Evolutionary conservation across 2,329 filamentous ascomycete genomes (phyloP).

Genomic region (Allantophomopsis lycopodina): DNA sequence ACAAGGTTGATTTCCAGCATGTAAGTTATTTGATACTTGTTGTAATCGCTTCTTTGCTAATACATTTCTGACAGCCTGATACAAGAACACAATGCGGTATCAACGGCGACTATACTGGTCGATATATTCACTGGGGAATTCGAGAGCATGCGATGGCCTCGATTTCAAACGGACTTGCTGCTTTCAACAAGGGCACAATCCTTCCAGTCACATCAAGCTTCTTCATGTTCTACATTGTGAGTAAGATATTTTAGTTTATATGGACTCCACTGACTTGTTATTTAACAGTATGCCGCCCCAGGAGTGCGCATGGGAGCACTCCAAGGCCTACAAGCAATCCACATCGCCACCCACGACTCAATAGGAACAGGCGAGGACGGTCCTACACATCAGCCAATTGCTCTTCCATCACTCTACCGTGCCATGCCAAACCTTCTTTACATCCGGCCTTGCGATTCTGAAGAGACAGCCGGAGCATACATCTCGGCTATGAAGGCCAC

Average conservation of each 20-base stretch:
- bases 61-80: conserved; percentile 15
- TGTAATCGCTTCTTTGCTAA: too few relatives aligned
- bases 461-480: conserved; percentile 43
- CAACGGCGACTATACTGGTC: conserved; percentile 37
- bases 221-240: conserved; percentile 45
- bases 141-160: conserved; percentile 48
- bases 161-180: conserved; percentile 44
- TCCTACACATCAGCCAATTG: conserved; percentile 49
- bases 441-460: conserved; percentile 42
- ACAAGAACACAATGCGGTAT: conserved; percentile 29
- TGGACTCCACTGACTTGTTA: not conserved
- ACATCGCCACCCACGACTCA: conserved; percentile 46
- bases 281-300: conserved; percentile 33
- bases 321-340: conserved; percentile 38
- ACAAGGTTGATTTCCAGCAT: conserved; percentile 33
- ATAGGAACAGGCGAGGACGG: conserved; percentile 47
- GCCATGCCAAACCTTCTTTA: conserved; percentile 50
- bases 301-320: conserved; percentile 47
- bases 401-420: conserved; percentile 39
- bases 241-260: not conserved
- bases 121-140: conserved; percentile 46
- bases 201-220: conserved; percentile 44
- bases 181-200: conserved; percentile 38
- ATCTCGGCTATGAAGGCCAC: conserved; percentile 28
- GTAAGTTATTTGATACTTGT: conserved; percentile 11